A percentile compares a stretch with the other conserved stretches of the same genome.
Conservation (phyloP, 495 filamentous ascomycete genomes). For the Rhypophila decipiens region DNA sequence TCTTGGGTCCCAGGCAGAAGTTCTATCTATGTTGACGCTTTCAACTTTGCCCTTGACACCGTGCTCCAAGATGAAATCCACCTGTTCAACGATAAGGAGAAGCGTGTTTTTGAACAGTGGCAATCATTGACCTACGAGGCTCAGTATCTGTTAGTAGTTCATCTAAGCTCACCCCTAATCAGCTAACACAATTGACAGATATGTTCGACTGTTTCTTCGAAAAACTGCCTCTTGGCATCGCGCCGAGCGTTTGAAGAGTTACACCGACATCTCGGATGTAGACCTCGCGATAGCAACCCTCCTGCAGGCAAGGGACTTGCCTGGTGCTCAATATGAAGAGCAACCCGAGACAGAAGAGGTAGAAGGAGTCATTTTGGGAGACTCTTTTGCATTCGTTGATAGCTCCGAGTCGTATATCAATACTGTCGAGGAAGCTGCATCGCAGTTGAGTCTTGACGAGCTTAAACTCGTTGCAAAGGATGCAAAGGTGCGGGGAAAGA, state of each 20-base stretch:
- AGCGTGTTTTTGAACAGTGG: slow-evolving; percentile 73
- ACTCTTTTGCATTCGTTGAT: slow-evolving; percentile 72
- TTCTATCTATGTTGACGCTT: slow-evolving; percentile 96
- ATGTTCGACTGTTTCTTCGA: slow-evolving; percentile 88
- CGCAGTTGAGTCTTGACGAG: slow-evolving; percentile 76
- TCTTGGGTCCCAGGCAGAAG: slow-evolving; percentile 51
- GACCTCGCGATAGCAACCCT: slow-evolving; percentile 56
- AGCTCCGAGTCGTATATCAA: slow-evolving; percentile 62
- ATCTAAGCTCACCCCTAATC: neutral
- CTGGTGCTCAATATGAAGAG: neutral
- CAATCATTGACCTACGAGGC: slow-evolving; percentile 70
- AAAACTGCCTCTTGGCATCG: slow-evolving; percentile 96
- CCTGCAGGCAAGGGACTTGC: slow-evolving; percentile 13
- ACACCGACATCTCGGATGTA: slow-evolving; percentile 76
- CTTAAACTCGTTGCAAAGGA: slow-evolving; percentile 80
- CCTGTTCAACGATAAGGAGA: slow-evolving; percentile 77
- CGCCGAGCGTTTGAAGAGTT: slow-evolving; percentile 65
- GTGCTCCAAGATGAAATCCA: slow-evolving; percentile 86
- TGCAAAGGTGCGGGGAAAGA: slow-evolving; percentile 81
- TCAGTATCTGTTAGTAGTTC: slow-evolving; percentile 71
- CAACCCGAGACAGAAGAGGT: slow-evolving; percentile 5
- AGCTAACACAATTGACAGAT: slow-evolving; percentile 33
- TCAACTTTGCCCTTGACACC: slow-evolving; percentile 87
- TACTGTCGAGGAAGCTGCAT: slow-evolving; percentile 78
- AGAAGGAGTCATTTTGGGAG: slow-evolving; percentile 42